phyloP scores from a whole-genome alignment of 2,329 filamentous ascomycete genomes.

The Cephalotrichum gorgonifer region DNA sequence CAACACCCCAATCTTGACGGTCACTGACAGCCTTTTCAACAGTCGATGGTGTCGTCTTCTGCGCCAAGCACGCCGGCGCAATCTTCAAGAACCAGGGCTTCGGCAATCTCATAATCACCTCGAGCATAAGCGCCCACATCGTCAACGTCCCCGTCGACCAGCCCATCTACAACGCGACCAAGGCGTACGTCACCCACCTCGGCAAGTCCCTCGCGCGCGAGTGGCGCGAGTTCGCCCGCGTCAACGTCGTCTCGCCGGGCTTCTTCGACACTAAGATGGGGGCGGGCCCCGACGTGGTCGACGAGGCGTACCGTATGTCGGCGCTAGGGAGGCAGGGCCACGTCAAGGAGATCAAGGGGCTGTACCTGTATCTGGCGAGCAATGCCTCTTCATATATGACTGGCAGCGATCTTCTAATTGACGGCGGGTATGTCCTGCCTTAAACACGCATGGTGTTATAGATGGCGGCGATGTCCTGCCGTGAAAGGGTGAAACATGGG shows the following conservation, averaged over 20 bases:
- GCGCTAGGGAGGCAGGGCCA: conserved; percentile 54
- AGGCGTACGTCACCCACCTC: conserved; percentile 51
- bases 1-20: too few species aligned
- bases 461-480: too few species aligned
- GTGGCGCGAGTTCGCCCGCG: conserved; percentile 65
- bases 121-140: conserved; percentile 69
- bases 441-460: too few species aligned
- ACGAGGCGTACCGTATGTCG: conserved; percentile 1
- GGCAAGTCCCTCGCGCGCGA: conserved; percentile 56
- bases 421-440: conserved; percentile 59
- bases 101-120: conserved; percentile 68
- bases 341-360: conserved; percentile 70
- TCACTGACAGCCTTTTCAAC: too few species aligned
- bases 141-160: conserved; percentile 70
- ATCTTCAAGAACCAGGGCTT: conserved; percentile 62
- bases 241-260: conserved; percentile 63
- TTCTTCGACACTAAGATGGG: conserved; percentile 65
- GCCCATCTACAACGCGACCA: conserved; percentile 63
- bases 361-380: conserved; percentile 73
- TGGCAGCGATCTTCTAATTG: conserved; percentile 61
- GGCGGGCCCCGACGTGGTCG: not conserved
- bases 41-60: conserved; percentile 71
- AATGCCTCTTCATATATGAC: conserved; percentile 80
- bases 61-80: conserved; percentile 53
- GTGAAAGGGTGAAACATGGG: too few species aligned